Base-by-base conservation (phyloP, 1,284 basidiomycete genomes). In the Boletus mariae region DNA sequence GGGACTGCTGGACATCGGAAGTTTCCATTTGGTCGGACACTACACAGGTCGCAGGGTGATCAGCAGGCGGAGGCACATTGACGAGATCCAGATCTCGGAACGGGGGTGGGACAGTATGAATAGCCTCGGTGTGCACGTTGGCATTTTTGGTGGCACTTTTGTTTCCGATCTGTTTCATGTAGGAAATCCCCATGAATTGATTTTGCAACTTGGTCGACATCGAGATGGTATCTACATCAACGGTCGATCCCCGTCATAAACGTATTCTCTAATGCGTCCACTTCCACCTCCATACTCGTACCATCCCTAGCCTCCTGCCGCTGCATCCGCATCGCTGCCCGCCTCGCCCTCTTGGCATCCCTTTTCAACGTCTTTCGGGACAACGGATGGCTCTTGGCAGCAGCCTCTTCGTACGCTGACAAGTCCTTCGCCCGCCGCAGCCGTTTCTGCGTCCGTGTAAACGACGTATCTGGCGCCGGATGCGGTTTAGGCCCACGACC, bases 331-430 rank as follows among this genome's bases (percentile, higher is more conserved):
- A 53, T 63, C 23, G 65, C 73, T n/a, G 77, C 76, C 61, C 80
- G 79, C 59, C 80, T 73, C 28, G 77, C 78, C 56, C 73, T 73
- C 70, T 85, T 88, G 53, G 79, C 78, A 40, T 83, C 83, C 61
- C 71, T 75, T 71, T 86, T 88, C 58, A 87, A 61, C 54, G 74
- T 70, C 59, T 72, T 75, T 50, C 84, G 71, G 50, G 75, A 80
- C 54, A 87, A 61, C 12, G 84, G 83, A 60, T 86, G 85, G 48
- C 75, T 73, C 47, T 44, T 45, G 5, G 49, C 75, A 79, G 80
- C 59, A 58, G 69, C 54, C 60, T 59, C 47, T 72, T 65, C 54
- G 73, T 74, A 61, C 76, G 71, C 23, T 58, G 79, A 77, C 20
- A 82, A 59, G 20, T 80, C 76, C 59, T 78, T 82, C 32, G 70